Conservation (phyloP, 1,139 yeast species). For the Yamadazyma diospyri region DNA sequence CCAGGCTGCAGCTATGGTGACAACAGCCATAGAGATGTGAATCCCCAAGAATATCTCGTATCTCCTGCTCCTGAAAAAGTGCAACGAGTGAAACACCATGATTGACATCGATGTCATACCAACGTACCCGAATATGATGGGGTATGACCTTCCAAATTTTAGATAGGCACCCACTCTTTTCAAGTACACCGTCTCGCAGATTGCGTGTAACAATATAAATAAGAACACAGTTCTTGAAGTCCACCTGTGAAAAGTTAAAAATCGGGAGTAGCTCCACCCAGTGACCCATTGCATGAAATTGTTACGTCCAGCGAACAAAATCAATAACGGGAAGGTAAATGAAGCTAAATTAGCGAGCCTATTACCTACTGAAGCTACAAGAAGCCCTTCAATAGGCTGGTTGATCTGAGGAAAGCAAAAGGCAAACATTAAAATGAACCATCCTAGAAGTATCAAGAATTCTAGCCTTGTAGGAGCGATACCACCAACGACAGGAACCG, state of each 20-base stretch:
- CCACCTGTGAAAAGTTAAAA: conserved; percentile 30
- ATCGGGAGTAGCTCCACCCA: conserved; percentile 27
- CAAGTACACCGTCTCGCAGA: conserved; percentile 37
- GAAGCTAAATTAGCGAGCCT: conserved; percentile 27
- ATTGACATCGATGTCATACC: conserved; percentile 17
- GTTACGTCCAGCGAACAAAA: conserved; percentile 31
- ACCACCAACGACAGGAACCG: conserved; percentile 11
- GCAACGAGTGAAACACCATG: conserved; percentile 28
- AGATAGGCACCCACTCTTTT: conserved; percentile 25
- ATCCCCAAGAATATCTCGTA: conserved; percentile 37
- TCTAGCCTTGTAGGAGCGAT: conserved; percentile 29
- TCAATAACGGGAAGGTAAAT: conserved; percentile 22
- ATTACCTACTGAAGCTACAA: conserved; percentile 22
- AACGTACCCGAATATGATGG: conserved; percentile 22
- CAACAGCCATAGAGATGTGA: conserved; percentile 35
- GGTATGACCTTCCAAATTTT: conserved; percentile 50
- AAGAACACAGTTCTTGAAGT: conserved; percentile 21
- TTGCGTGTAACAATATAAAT: conserved; percentile 24
- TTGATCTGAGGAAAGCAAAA: conserved; percentile 22
- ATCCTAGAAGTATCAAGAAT: conserved; percentile 23
- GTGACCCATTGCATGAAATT: conserved; percentile 30
- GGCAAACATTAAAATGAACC: conserved; percentile 43
- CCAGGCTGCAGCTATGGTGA: conserved; percentile 36
- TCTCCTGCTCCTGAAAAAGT: conserved; percentile 32
- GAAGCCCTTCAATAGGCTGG: conserved; percentile 18